Evolutionary conservation across 2,329 filamentous ascomycete species (phyloP).

Genomic region (Trematosphaeria pertusa): DNA sequence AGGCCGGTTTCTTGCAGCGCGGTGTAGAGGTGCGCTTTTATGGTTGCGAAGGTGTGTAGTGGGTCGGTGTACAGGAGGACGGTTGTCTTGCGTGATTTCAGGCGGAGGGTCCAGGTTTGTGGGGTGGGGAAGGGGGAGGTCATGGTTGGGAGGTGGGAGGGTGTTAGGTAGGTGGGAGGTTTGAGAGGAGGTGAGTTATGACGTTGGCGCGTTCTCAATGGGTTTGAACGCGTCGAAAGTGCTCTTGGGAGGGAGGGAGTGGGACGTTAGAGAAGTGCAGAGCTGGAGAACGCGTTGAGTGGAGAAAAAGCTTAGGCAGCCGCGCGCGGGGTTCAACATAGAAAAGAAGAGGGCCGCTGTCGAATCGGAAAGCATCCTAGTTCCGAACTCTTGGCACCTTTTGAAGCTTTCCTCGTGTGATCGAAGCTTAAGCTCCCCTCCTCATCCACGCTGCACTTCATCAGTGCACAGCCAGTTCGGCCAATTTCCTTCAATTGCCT

Average conservation of each 20-base stretch:
- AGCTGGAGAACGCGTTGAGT: neutral
- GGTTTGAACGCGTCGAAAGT: too few species aligned
- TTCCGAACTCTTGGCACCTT: conserved; percentile 28
- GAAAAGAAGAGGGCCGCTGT: neutral
- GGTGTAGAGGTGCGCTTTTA: conserved; percentile 52
- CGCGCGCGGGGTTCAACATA: neutral
- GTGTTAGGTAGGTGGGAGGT: neutral
- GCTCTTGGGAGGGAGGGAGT: too few species aligned
- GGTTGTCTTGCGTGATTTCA: conserved; percentile 56
- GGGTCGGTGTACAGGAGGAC: conserved; percentile 56
- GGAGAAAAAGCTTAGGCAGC: neutral
- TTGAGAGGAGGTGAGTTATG: neutral
- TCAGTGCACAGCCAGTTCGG: neutral
- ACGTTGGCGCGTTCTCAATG: neutral
- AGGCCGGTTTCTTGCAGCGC: conserved; percentile 51
- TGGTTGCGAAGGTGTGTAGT: conserved; percentile 46
- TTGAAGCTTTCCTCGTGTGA: conserved; percentile 13
- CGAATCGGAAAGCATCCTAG: conserved; percentile 5
- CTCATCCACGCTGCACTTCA: neutral
- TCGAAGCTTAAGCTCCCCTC: conserved; percentile 7
- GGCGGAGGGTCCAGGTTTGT: conserved; percentile 52
- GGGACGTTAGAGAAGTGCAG: too few species aligned
- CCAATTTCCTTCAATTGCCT: too few species aligned
- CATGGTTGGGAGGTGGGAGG: conserved; percentile 17
- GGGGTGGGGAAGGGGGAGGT: conserved; percentile 26